Conservation (phyloP, 257 asterid genomes). For the Ilex aquifolium region DNA sequence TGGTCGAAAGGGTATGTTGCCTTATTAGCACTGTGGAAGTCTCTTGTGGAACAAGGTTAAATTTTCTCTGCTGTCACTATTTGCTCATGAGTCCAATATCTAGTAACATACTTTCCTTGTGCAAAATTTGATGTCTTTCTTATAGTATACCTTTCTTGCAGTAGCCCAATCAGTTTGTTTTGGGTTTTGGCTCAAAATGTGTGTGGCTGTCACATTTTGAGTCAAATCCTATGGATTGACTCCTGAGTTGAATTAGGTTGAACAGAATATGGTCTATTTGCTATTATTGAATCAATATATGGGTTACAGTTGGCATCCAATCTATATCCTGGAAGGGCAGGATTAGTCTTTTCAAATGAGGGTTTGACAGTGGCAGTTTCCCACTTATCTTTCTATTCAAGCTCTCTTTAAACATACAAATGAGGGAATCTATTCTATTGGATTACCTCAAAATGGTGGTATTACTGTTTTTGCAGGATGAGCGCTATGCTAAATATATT, state of each 20-base stretch:
- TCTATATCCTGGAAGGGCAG: too few relatives aligned
- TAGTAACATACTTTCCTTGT: not conserved
- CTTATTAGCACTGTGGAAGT: not conserved
- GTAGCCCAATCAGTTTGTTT: too few relatives aligned
- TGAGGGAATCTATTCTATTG: not conserved
- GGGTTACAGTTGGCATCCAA: too few relatives aligned
- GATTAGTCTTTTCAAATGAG: not conserved
- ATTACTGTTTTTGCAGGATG: conserved; percentile 52
- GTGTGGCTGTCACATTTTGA: too few relatives aligned
- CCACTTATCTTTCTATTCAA: not conserved
- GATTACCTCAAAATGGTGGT: not conserved
- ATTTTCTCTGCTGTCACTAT: not conserved
- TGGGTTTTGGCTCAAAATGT: too few relatives aligned
- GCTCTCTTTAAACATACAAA: not conserved
- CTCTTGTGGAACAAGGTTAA: not conserved
- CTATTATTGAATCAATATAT: too few relatives aligned
- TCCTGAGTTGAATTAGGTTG: too few relatives aligned
- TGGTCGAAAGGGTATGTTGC: too few relatives aligned
- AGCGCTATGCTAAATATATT: conserved; percentile 78
- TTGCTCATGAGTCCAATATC: not conserved
- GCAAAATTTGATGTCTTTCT: not conserved
- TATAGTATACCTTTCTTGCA: too few relatives aligned
- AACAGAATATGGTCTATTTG: too few relatives aligned
- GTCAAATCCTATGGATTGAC: too few relatives aligned
- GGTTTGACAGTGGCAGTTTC: not conserved